Base-by-base conservation (phyloP, 1,284 basidiomycete species). In the Afroboletus lepidellus region DNA sequence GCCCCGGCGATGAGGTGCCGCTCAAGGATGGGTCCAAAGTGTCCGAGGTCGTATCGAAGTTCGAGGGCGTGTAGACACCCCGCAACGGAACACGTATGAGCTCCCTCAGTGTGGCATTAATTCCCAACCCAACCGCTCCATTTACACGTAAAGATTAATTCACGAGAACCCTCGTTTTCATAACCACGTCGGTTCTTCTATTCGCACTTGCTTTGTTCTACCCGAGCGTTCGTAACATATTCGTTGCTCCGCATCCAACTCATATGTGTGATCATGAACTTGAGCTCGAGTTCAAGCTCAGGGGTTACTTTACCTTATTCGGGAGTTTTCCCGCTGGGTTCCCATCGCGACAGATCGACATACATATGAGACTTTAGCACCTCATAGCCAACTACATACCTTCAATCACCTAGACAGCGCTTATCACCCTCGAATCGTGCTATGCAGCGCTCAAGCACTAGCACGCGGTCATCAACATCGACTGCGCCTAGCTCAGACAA, bases 11-110 rank as follows among this genome's bases (percentile, higher is more conserved):
- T 46, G 70, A 64, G 38, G 61, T 66, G 24, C 65, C 77, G n/a
- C 64, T 71, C 59, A 72, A 72, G 57, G 84, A 83, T 60, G 77
- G 77, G 59, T 83, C 81, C 15, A 83, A 79, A 65, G 73, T 84
- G 25, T 84, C 85, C 60, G 71, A 70, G 6, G 62, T 70, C 32
- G 73, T 80, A 34, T 67, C 68, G 42, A 74, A 71, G 46, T 67
- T 72, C 29, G 77, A 78, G 54, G 61, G 63, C 15, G 47, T 58
- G 18, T 70, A 64, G 38, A 36, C 16, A 21, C 1, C n/a, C 7
- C 3, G 8, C 20, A 27, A 36, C 23, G 30, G 24, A 27, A 12
- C 27, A 12, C 36, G 23, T 5, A 15, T 20, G 36, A 23, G 20
- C 36, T 23, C 2, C 18, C 46, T 18, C 25, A 24, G 24, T 8